These are phyloP conservation scores for Oryza glumipatula DNA, from an alignment of 176 grass and related monocot species.

Conservation along the genomic window DNA sequence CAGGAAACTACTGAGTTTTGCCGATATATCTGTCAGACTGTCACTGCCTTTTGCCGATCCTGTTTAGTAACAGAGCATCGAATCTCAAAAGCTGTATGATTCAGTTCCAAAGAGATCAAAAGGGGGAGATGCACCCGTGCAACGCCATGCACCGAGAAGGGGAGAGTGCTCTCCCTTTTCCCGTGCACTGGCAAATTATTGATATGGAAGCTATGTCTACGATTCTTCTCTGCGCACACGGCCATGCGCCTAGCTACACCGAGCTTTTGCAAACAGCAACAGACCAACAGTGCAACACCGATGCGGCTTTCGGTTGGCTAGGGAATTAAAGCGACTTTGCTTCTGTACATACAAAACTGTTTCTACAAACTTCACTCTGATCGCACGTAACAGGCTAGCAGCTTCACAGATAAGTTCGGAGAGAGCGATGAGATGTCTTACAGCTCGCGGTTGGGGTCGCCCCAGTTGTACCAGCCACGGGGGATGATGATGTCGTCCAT, in stretches of 20 bases:
- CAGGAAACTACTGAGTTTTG: neutral
- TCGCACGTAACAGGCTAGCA: neutral
- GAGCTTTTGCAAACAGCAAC: neutral
- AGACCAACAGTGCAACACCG: neutral
- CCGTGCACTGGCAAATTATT: neutral
- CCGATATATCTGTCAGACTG: neutral
- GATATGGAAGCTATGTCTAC: neutral
- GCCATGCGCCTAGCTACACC: neutral
- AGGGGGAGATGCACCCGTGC: slow-evolving; percentile 26
- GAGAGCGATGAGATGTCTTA: neutral
- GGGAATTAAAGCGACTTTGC: neutral
- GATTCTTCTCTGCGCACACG: neutral
- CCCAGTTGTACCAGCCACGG: slow-evolving; percentile 89
- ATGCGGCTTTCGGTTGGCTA: neutral
- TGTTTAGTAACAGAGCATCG: neutral
- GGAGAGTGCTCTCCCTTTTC: neutral
- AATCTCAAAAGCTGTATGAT: slow-evolving; percentile 23
- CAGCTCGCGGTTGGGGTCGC: slow-evolving; percentile 85
- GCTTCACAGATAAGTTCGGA: neutral
- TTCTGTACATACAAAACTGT: neutral
- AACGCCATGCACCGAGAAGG: slow-evolving; percentile 1
- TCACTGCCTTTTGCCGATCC: neutral
- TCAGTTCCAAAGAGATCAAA: neutral
- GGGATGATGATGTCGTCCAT: slow-evolving; percentile 98
- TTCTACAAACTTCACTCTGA: neutral